A percentile compares a stretch with the other conserved stretches of the same genome.
Evolutionary conservation across 2,329 filamentous ascomycete species (phyloP).

Genomic region (Phialophora macrospora): DNA sequence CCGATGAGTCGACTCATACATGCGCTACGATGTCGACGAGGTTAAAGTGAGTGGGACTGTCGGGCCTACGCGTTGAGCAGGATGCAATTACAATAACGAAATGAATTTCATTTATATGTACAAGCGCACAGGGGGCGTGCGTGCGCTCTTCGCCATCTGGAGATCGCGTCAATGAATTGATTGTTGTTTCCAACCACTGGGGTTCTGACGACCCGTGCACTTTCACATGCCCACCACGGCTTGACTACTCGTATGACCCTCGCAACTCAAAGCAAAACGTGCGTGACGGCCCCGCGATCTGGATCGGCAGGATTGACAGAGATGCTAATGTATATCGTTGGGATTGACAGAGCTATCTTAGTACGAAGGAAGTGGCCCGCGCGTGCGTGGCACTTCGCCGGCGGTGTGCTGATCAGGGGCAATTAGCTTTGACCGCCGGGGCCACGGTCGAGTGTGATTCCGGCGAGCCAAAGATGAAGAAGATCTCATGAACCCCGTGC

Average conservation of each 20-base stretch:
- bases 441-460: not conserved
- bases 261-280: not conserved
- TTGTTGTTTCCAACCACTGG: not conserved
- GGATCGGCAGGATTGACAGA: slow-evolving; percentile 20
- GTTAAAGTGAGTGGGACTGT: slow-evolving; percentile 41
- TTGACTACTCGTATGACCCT: not conserved
- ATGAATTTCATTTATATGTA: slow-evolving; percentile 22
- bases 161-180: not conserved
- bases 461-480: not conserved
- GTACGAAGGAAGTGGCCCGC: not conserved
- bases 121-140: not conserved
- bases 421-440: not conserved
- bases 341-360: slow-evolving; percentile 17
- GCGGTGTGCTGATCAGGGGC: slow-evolving; percentile 19
- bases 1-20: slow-evolving; percentile 38
- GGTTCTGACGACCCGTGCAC: not conserved
- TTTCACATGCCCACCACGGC: not conserved
- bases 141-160: not conserved
- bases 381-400: slow-evolving; percentile 1
- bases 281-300: slow-evolving; percentile 17
- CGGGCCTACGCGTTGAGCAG: slow-evolving; percentile 39
- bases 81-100: slow-evolving; percentile 33
- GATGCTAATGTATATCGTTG: slow-evolving; percentile 14
- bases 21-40: slow-evolving; percentile 36
- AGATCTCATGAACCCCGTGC: not conserved